These are phyloP conservation scores for Eremomyces bilateralis DNA, from an alignment of 495 filamentous ascomycete species.

Conservation along the genomic window DNA sequence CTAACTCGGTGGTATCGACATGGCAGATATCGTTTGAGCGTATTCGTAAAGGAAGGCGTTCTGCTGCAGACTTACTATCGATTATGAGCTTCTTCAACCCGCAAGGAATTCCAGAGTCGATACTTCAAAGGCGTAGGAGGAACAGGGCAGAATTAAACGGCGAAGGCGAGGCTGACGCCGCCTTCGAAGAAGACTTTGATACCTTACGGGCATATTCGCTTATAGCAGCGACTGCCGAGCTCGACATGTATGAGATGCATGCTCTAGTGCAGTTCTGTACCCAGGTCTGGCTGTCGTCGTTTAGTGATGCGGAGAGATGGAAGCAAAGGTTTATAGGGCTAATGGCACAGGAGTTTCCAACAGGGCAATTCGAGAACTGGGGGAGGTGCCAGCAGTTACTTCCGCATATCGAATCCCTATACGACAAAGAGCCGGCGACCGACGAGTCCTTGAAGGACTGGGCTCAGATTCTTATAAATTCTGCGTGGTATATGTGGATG, in stretches of 20 bases:
- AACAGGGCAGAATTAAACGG: background rate
- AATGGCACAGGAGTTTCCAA: constrained; percentile 21
- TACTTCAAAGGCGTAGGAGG: constrained; percentile 4
- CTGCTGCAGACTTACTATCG: constrained; percentile 10
- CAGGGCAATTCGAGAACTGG: constrained; percentile 16
- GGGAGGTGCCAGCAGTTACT: constrained; percentile 12
- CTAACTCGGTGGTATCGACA: constrained; percentile 24
- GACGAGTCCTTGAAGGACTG: background rate
- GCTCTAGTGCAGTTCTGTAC: constrained; percentile 25
- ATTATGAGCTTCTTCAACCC: constrained; percentile 13
- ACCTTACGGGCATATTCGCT: constrained; percentile 7
- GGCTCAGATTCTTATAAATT: constrained; percentile 3
- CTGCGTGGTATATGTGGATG: background rate
- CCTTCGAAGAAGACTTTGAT: constrained; percentile 8
- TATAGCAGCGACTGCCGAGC: constrained; percentile 6
- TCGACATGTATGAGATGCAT: constrained; percentile 24
- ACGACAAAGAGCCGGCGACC: background rate
- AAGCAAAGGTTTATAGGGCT: constrained; percentile 19
- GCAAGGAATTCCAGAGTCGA: constrained; percentile 9
- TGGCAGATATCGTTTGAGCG: constrained; percentile 28
- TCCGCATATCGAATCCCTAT: constrained; percentile 12
- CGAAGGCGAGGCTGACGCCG: constrained; percentile 1
- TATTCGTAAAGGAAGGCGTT: constrained; percentile 14
- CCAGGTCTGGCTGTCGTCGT: constrained; percentile 21
- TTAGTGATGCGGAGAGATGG: constrained; percentile 20